These are phyloP conservation scores for Cercospora zeina DNA, from an alignment of 2,329 filamentous ascomycete genomes.

Conservation along the genomic window DNA sequence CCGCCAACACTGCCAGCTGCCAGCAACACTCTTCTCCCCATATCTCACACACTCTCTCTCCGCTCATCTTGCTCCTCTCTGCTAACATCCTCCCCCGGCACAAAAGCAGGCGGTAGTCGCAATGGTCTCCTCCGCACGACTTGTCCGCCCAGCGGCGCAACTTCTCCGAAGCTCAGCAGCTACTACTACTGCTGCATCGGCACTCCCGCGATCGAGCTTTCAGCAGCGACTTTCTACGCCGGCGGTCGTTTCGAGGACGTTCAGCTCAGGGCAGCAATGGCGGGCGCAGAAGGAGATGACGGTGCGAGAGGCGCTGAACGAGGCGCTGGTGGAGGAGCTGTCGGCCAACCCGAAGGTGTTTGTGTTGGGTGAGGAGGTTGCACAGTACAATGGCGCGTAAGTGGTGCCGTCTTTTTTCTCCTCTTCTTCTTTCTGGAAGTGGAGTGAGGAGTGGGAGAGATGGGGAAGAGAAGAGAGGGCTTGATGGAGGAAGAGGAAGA, in stretches of 20 bases:
- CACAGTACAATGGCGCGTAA: slow-evolving; percentile 96
- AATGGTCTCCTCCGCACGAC: slow-evolving; percentile 59
- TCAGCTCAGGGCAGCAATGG: slow-evolving; percentile 58
- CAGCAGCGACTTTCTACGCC: slow-evolving; percentile 52
- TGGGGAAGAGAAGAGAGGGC: neutral
- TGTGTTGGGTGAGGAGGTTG: slow-evolving; percentile 94
- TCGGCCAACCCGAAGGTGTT: slow-evolving; percentile 94
- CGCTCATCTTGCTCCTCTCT: neutral
- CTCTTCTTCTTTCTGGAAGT: neutral
- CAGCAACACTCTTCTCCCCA: neutral
- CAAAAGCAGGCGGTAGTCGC: neutral
- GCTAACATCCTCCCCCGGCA: neutral
- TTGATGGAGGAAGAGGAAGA: neutral
- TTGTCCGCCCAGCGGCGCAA: slow-evolving; percentile 65
- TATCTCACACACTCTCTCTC: neutral
- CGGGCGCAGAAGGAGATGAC: slow-evolving; percentile 75
- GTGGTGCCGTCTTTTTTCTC: slow-evolving; percentile 34
- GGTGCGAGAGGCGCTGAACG: slow-evolving; percentile 94
- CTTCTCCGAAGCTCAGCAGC: slow-evolving; percentile 59
- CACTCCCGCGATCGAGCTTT: slow-evolving; percentile 54
- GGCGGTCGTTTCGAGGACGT: slow-evolving; percentile 53
- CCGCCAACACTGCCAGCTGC: neutral
- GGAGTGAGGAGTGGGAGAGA: neutral
- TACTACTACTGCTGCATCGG: slow-evolving; percentile 15
- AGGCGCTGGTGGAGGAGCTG: slow-evolving; percentile 96